Base-by-base conservation (phyloP, 2,329 filamentous ascomycete species). In the Clonostachys solani region DNA sequence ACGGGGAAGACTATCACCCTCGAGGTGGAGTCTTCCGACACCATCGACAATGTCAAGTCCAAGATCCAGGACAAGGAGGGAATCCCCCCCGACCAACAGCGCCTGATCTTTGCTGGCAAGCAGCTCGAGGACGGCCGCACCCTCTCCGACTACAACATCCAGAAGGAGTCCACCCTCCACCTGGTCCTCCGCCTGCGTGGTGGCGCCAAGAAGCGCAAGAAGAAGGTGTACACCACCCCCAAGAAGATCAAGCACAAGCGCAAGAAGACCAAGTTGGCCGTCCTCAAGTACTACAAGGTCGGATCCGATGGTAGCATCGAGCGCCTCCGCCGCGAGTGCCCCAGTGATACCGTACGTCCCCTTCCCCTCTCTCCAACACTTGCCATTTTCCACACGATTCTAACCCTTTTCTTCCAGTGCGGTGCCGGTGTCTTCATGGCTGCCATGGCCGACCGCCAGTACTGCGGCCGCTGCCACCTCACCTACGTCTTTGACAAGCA, bases 241-340 rank as follows among this genome's bases (percentile, higher is more conserved):
- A 99, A 99, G 92, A 99, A 99, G 91, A 99, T 99, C 88, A 99
- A 99, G 94, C 94, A 99, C 87, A 99, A 99, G 92, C 88, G 91
- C 83, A 99, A 97, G 91, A 99, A 99, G 92, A 96, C 89, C 86
- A 99, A 99, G 88, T 81, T 99, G 75, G 94, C 94, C 68, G 92
- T 99, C 64, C 92, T 99, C 76, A 99, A 99, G 87, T 99, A 99
- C 89, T 99, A 99, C 89, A 99, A 99, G 89, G 94, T 99, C 66
- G 94, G 97, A 76, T 90, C 89, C 65, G 94, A 99, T 68, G 94
- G 95, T 78, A 97, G 97, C 87, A 97, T 99, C 67, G 94, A 99
- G 88, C 94, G 94, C 70, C 87, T 99, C 61, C 86, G 95, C 72
- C 86, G 94, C 76, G 95, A 99, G 85, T 99, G 94, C 83, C 94